Evolutionary conservation across 495 filamentous ascomycete species (phyloP).

Genomic region (Xylaria scruposa): DNA sequence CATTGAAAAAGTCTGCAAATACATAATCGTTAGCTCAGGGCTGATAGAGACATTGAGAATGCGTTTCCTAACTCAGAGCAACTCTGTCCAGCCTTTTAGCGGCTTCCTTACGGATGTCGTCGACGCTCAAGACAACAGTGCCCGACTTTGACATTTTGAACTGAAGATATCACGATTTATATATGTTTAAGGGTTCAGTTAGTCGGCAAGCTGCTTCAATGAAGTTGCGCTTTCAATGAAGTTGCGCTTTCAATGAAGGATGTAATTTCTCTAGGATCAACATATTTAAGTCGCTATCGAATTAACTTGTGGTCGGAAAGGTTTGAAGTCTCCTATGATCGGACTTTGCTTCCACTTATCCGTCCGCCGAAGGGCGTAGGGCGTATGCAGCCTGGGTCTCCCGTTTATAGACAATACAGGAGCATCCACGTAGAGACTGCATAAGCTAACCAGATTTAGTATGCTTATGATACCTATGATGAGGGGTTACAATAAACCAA

Average conservation of each 20-base stretch:
- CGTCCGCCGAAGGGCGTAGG: not conserved
- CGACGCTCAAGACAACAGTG: slow-evolving; percentile 35
- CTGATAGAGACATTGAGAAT: not conserved
- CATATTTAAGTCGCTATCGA: not conserved
- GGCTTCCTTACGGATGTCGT: slow-evolving; percentile 38
- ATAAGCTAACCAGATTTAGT: too few relatives aligned
- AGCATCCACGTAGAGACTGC: not conserved
- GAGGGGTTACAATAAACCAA: too few relatives aligned
- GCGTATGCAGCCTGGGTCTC: not conserved
- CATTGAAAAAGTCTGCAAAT: slow-evolving; percentile 54
- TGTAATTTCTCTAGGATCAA: not conserved
- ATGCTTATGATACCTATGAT: too few relatives aligned
- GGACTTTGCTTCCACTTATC: not conserved
- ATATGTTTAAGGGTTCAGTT: not conserved
- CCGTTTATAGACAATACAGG: not conserved
- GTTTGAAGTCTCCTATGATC: not conserved
- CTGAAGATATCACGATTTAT: not conserved
- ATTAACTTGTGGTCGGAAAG: not conserved
- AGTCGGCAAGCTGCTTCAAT: not conserved
- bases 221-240: not conserved
- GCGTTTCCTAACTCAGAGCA: slow-evolving; percentile 34
- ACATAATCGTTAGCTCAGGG: not conserved
- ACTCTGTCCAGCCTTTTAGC: slow-evolving; percentile 36
- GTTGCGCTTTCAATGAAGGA: not conserved
- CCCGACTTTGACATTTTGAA: slow-evolving; percentile 7